phyloP scores from a whole-genome alignment of 1,284 basidiomycete species.

The Boletellus deceptivus region DNA sequence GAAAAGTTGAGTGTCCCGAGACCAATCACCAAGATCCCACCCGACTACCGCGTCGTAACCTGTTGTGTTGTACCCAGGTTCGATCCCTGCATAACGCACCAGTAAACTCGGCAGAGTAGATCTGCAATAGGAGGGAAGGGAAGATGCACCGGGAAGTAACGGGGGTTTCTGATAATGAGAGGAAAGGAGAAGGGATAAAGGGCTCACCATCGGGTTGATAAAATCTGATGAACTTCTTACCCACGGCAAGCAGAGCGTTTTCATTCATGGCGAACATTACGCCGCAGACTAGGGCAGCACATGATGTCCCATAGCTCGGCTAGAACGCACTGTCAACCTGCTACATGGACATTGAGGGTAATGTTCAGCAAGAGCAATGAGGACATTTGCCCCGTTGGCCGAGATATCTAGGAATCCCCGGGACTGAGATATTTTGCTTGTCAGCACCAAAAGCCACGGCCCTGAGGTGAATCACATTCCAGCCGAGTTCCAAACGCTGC shows the following conservation, averaged over 20 bases:
- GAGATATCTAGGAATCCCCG: conserved; percentile 47
- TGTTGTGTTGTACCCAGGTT: conserved; percentile 39
- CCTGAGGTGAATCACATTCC: conserved; percentile 19
- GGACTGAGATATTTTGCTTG: conserved; percentile 8
- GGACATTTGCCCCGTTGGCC: conserved; percentile 39
- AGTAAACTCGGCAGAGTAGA: conserved; percentile 23
- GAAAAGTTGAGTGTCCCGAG: conserved; percentile 29
- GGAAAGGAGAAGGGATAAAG: background rate
- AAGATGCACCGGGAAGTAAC: background rate
- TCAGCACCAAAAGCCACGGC: background rate
- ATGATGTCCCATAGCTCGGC: conserved; percentile 36
- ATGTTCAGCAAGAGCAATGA: background rate
- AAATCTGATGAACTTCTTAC: conserved; percentile 41
- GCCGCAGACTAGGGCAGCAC: conserved; percentile 38
- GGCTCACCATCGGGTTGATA: conserved; percentile 36
- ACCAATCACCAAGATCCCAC: conserved; percentile 36
- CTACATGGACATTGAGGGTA: background rate
- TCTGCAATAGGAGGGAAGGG: conserved; percentile 9
- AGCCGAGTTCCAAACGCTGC: conserved; percentile 45
- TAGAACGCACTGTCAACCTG: conserved; percentile 36
- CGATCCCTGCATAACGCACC: conserved; percentile 37
- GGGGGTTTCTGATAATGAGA: no score
- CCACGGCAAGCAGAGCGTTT: conserved; percentile 39
- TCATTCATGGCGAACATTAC: conserved; percentile 48
- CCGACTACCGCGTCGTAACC: conserved; percentile 35